These are phyloP conservation scores for Cutaneotrichosporon sp. DNA, from an alignment of 1,284 basidiomycete species.

Conservation along the genomic window DNA sequence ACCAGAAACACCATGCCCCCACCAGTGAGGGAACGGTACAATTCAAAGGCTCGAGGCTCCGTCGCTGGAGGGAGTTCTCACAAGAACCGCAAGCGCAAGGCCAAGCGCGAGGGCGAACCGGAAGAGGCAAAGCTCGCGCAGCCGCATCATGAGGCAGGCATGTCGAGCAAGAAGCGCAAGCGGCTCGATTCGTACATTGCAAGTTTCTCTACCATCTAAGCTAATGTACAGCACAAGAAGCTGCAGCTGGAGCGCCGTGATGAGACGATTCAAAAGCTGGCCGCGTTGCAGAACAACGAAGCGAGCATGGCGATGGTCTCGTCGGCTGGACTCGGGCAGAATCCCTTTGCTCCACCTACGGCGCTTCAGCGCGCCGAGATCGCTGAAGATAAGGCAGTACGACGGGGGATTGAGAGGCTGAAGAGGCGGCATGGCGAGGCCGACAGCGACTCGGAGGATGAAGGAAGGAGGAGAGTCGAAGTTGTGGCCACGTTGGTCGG, in stretches of 20 bases:
- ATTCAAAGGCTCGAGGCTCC: constrained; percentile 51
- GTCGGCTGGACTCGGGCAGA: constrained; percentile 45
- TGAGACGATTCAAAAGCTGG: constrained; percentile 45
- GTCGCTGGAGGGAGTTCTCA: constrained; percentile 44
- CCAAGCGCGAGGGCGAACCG: constrained; percentile 44
- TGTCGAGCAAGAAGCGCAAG: constrained; percentile 53
- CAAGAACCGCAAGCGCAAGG: constrained; percentile 46
- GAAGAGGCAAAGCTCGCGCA: constrained; percentile 48
- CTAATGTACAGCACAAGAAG: constrained; percentile 46
- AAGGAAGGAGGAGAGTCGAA: constrained; percentile 63
- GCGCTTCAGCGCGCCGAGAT: constrained; percentile 65
- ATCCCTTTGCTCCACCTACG: constrained; percentile 45
- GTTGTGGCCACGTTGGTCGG: constrained; percentile 58
- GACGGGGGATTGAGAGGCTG: constrained; percentile 65
- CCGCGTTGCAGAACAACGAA: constrained; percentile 36
- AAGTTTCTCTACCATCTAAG: constrained; percentile 43
- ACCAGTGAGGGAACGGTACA: constrained; percentile 48
- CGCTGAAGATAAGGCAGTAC: constrained; percentile 70
- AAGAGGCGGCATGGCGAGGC: constrained; percentile 58
- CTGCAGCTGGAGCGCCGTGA: constrained; percentile 48
- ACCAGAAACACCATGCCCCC: constrained; percentile 33
- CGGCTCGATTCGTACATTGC: constrained; percentile 53
- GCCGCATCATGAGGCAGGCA: constrained; percentile 35
- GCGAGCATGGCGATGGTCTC: constrained; percentile 39
- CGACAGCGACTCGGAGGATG: constrained; percentile 58